These are phyloP conservation scores for Lentinula lateritia DNA, from an alignment of 768 basidiomycete genomes.

Conservation along the genomic window DNA sequence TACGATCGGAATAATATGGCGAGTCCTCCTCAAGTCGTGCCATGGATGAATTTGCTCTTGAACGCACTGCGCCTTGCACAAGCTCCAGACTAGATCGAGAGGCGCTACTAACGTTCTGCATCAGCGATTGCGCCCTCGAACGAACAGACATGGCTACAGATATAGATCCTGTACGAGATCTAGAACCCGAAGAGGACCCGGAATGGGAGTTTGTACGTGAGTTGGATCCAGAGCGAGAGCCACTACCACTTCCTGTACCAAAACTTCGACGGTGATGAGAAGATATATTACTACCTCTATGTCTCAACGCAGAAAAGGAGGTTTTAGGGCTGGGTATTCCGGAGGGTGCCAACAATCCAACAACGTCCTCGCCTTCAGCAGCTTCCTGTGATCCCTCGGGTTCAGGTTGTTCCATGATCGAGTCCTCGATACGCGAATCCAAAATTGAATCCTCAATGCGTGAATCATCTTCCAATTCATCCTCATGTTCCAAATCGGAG, in stretches of 20 bases:
- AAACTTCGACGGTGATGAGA: slow-evolving; percentile 24
- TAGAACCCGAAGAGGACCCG: slow-evolving; percentile 34
- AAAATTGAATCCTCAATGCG: slow-evolving; percentile 4
- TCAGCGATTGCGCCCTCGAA: slow-evolving; percentile 60
- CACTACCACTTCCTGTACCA: slow-evolving; percentile 22
- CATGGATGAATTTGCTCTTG: slow-evolving; percentile 64
- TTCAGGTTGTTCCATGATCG: slow-evolving; percentile 37
- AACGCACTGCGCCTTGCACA: slow-evolving; percentile 40
- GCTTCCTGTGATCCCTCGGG: slow-evolving; percentile 53
- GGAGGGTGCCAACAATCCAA: slow-evolving; percentile 45
- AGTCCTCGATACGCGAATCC: slow-evolving; percentile 15
- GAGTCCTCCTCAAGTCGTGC: slow-evolving; percentile 57
- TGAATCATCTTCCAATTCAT: slow-evolving; percentile 23
- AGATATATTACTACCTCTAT: slow-evolving; percentile 31
- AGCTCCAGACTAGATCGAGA: slow-evolving; percentile 58
- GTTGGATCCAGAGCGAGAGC: slow-evolving; percentile 12
- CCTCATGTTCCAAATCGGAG: slow-evolving; percentile 24
- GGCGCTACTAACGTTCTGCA: slow-evolving; percentile 58
- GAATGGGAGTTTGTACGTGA: slow-evolving; percentile 25
- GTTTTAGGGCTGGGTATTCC: slow-evolving; percentile 42
- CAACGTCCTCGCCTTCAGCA: slow-evolving; percentile 57
- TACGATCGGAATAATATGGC: slow-evolving; percentile 27
- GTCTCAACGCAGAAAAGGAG: slow-evolving; percentile 37
- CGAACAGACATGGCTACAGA: slow-evolving; percentile 38
- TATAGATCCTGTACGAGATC: slow-evolving; percentile 41